These are phyloP conservation scores for Psidium guajava DNA, from an alignment of 345 rosid genomes.

Conservation along the genomic window DNA sequence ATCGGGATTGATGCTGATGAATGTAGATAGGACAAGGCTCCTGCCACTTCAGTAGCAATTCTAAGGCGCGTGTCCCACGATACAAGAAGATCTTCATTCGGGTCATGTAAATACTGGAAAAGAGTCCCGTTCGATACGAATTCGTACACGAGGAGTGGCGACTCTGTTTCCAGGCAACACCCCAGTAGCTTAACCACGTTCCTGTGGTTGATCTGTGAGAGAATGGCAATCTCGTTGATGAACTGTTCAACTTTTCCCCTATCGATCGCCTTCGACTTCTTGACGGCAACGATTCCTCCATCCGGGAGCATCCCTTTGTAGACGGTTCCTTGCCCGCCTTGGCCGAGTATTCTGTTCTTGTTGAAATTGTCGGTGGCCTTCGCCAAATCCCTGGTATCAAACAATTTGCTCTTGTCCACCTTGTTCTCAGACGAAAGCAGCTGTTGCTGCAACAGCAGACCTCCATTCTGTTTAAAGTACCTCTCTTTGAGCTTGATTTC, in stretches of 20 bases:
- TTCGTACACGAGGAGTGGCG: neutral
- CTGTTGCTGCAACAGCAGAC: conserved; percentile 1
- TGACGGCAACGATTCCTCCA: neutral
- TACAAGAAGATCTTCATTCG: neutral
- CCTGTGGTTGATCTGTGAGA: neutral
- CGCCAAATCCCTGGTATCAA: neutral
- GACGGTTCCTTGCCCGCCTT: conserved; percentile 5
- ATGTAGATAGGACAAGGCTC: neutral
- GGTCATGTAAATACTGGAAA: neutral
- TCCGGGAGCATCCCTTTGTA: conserved; percentile 2
- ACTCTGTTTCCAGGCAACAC: neutral
- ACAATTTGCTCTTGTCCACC: neutral
- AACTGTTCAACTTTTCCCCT: neutral
- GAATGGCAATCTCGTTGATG: neutral
- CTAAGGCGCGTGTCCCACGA: neutral
- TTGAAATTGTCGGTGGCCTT: neutral
- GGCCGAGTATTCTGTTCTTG: neutral
- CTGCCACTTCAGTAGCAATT: neutral
- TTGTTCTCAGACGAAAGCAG: neutral
- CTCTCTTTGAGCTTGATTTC: neutral
- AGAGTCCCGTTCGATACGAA: neutral
- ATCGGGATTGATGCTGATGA: conserved; percentile 1
- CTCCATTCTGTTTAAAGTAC: neutral
- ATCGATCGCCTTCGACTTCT: neutral
- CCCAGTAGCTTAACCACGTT: conserved; percentile 2